Conservation (phyloP, 2,329 filamentous ascomycete genomes). For the Cytospora chrysosperma region DNA sequence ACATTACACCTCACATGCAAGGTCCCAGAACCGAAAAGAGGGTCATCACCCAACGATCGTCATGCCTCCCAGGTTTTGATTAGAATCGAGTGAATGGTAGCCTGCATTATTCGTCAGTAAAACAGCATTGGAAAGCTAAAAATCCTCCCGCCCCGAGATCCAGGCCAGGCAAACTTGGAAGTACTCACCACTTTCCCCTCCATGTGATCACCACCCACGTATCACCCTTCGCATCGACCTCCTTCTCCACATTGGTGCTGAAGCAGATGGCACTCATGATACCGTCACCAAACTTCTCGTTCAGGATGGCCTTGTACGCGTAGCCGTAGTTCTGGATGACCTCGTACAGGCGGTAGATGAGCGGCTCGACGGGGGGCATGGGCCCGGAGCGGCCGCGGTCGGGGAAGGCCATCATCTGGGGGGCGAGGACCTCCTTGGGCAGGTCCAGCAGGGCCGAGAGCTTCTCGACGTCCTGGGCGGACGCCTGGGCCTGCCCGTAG, state of each 20-base stretch:
- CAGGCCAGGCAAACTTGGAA: slow-evolving; percentile 16
- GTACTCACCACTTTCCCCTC: slow-evolving; percentile 74
- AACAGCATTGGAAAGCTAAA: background rate
- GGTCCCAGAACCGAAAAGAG: background rate
- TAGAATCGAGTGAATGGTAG: slow-evolving; percentile 40
- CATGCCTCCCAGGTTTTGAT: background rate
- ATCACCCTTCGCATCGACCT: slow-evolving; percentile 78
- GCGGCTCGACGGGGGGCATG: slow-evolving; percentile 80
- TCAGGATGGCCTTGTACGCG: slow-evolving; percentile 90
- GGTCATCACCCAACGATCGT: background rate
- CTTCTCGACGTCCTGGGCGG: slow-evolving; percentile 50
- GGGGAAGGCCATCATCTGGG: slow-evolving; percentile 70
- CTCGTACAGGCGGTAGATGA: slow-evolving; percentile 91
- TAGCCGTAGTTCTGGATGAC: slow-evolving; percentile 97
- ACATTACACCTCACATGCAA: background rate
- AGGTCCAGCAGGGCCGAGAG: slow-evolving; percentile 59
- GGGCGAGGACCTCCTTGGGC: slow-evolving; percentile 52
- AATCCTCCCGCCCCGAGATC: background rate
- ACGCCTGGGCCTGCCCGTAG: slow-evolving; percentile 67
- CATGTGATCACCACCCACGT: slow-evolving; percentile 84
- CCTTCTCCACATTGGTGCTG: slow-evolving; percentile 88
- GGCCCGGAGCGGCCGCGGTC: slow-evolving; percentile 77
- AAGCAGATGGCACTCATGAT: slow-evolving; percentile 98
- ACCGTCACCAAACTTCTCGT: slow-evolving; percentile 91
- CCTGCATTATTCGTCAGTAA: slow-evolving; percentile 28